Conservation (phyloP, 1,284 basidiomycete species). For the Gomphus bonarii region DNA sequence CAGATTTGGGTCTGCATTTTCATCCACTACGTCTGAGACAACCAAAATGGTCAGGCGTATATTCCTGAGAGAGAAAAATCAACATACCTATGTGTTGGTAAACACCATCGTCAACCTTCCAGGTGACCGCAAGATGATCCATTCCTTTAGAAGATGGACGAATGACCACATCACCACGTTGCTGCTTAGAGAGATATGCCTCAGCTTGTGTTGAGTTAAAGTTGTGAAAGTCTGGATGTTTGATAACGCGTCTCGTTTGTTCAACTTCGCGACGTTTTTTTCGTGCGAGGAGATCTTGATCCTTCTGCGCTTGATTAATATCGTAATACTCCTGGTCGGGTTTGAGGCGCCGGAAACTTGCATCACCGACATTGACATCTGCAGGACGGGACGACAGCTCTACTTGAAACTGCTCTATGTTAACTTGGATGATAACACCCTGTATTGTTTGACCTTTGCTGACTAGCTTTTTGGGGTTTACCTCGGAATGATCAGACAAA, state of each 20-base stretch:
- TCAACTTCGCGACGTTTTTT: conserved; percentile 79
- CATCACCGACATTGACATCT: conserved; percentile 63
- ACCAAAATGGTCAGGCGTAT: conserved; percentile 6
- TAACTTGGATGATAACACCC: conserved; percentile 71
- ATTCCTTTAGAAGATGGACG: conserved; percentile 91
- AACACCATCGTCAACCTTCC: conserved; percentile 96
- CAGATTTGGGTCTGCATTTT: conserved; percentile 61
- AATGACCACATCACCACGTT: conserved; percentile 92
- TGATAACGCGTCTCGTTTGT: conserved; percentile 78
- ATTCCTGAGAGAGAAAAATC: conserved; percentile 1
- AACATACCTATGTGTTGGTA: conserved; percentile 91
- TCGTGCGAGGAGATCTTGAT: conserved; percentile 66
- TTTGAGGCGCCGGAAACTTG: conserved; percentile 49
- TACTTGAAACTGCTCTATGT: conserved; percentile 60
- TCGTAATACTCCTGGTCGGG: conserved; percentile 64
- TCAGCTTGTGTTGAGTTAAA: conserved; percentile 91
- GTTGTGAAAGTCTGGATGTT: conserved; percentile 98
- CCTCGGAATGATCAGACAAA: conserved; percentile 36
- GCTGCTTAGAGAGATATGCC: conserved; percentile 80
- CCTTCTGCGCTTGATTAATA: conserved; percentile 50
- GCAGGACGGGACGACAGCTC: conserved; percentile 67
- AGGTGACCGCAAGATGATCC: conserved; percentile 94
- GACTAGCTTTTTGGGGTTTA: conserved; percentile 38
- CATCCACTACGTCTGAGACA: conserved; percentile 77
- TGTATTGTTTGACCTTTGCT: conserved; percentile 73